Base-by-base conservation (phyloP, 306 rosid genomes). In the Cyclanthera cordifolia region DNA sequence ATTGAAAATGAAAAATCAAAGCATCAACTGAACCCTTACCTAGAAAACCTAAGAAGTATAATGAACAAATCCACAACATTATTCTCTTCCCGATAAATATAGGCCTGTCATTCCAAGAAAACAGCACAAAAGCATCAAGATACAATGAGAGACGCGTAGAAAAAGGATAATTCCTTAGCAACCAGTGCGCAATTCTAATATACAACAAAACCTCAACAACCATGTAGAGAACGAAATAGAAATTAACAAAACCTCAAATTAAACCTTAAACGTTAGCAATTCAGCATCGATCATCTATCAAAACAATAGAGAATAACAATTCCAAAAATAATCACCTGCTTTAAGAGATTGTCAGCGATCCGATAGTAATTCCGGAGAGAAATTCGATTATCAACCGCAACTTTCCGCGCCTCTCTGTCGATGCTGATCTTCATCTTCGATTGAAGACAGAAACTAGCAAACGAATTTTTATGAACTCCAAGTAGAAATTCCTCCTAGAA, bases 301-400 rank as follows among this genome's bases (percentile, higher is more conserved):
- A 2, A 58, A 63, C 46, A 28, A 56, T 55, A 3, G 4, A 46
- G 10, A 71, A 57, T 8, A 67, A 28, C 16, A n/a, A 1, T 67
- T 61, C 4, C 4, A 14, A 14, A 27, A 5, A 21, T 28, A 12
- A 7, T 54, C 32, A 90, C 99, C 99, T 94, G 97, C 69, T 85
- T 86, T 81, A 94, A 90, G 70, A 94, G 97, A 53, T 82, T 88
- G 80, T 90, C 96, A 53, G 99, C 97, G 72, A 94, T 94, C 23
- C 99, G 90, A 49, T 86, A 88, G 78, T 94, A 94, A 65, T 86
- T 69, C 17, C 83, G 91, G 73, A 94, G 95, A 56, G 91, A 83
- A 74, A 90, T 85, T 73, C 91, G 90, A 81, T 82, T 78, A 43
- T 94, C 99, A 72, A 90, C 92, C 53, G 81, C 86, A 43, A 94